phyloP scores from a whole-genome alignment of 352 stramenopile species.

The Globisporangium splendens region DNA sequence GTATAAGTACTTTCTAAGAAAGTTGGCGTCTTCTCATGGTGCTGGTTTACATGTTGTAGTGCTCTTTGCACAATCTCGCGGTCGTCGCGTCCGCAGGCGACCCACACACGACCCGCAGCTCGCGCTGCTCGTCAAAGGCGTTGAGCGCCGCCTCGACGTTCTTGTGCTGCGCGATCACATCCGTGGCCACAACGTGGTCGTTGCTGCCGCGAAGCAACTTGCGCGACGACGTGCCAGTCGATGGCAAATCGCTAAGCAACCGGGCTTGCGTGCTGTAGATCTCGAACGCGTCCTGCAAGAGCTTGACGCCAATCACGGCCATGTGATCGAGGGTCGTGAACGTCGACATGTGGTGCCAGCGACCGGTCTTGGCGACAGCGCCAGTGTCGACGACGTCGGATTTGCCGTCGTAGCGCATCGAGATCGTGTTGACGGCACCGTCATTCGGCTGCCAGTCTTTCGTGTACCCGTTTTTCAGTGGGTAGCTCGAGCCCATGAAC shows the following conservation, averaged over 20 bases:
- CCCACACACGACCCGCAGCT: slow-evolving; percentile 1
- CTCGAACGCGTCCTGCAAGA: slow-evolving; percentile 7
- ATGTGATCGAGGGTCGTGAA: slow-evolving; percentile 15
- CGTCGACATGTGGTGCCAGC: slow-evolving; percentile 16
- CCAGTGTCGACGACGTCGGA: slow-evolving; percentile 12
- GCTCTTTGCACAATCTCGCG: slow-evolving; percentile 3
- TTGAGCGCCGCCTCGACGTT: neutral
- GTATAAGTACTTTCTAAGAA: no score
- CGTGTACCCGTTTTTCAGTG: slow-evolving; percentile 3
- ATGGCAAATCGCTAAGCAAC: slow-evolving; percentile 6
- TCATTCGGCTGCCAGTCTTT: slow-evolving; percentile 7
- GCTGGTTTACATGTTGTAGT: neutral
- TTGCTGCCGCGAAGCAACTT: slow-evolving; percentile 4
- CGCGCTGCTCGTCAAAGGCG: slow-evolving; percentile 6
- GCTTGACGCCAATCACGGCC: slow-evolving; percentile 15
- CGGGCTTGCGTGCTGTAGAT: slow-evolving; percentile 13
- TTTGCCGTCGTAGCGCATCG: slow-evolving; percentile 22
- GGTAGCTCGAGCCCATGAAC: slow-evolving; percentile 20
- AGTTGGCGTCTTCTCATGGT: no score
- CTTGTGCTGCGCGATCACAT: slow-evolving; percentile 6
- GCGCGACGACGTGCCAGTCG: neutral
- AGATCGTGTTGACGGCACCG: slow-evolving; percentile 19
- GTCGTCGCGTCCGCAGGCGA: slow-evolving; percentile 1
- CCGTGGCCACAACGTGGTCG: neutral
- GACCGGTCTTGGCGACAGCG: slow-evolving; percentile 15